A percentile compares a stretch with the other conserved stretches of the same genome.
Evolutionary conservation across 768 basidiomycete genomes (phyloP).

Genomic region (Leucocoprinus sp.): DNA sequence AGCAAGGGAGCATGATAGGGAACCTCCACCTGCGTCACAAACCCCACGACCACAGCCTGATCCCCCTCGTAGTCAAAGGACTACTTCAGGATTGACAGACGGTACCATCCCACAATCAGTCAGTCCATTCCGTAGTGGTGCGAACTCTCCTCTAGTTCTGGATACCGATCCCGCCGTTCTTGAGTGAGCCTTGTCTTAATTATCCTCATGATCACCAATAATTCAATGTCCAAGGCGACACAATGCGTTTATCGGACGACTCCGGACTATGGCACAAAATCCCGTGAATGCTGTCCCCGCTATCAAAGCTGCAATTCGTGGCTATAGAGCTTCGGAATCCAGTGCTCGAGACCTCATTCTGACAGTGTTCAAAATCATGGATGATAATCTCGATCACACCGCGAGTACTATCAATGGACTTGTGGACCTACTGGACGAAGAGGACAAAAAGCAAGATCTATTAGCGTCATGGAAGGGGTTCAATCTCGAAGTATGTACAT

Average conservation of each 20-base stretch:
- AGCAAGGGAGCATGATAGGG: slow-evolving; percentile 42
- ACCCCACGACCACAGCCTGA: slow-evolving; percentile 19
- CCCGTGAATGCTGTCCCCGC: slow-evolving; percentile 50
- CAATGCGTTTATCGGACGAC: slow-evolving; percentile 51
- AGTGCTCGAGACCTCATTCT: slow-evolving; percentile 79
- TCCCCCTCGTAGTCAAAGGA: slow-evolving; percentile 40
- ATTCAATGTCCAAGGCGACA: slow-evolving; percentile 45
- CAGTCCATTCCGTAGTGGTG: slow-evolving; percentile 22
- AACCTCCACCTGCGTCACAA: slow-evolving; percentile 32
- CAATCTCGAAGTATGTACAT: slow-evolving; percentile 58
- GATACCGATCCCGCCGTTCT: slow-evolving; percentile 41
- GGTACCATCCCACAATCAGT: slow-evolving; percentile 15
- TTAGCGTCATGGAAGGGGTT: slow-evolving; percentile 78
- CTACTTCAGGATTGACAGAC: slow-evolving; percentile 57
- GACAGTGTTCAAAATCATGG: slow-evolving; percentile 69
- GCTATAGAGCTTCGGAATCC: slow-evolving; percentile 70
- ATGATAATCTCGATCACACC: slow-evolving; percentile 55
- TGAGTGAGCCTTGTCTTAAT: slow-evolving; percentile 35
- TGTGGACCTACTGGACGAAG: slow-evolving; percentile 74
- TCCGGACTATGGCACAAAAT: slow-evolving; percentile 52
- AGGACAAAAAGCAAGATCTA: slow-evolving; percentile 75
- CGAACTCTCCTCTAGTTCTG: slow-evolving; percentile 30
- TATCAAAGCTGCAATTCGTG: slow-evolving; percentile 67
- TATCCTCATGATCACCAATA: neutral
- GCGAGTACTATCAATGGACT: slow-evolving; percentile 65